phyloP scores from a whole-genome alignment of 2,329 filamentous ascomycete species.

The Hirsutella rhossiliensis region DNA sequence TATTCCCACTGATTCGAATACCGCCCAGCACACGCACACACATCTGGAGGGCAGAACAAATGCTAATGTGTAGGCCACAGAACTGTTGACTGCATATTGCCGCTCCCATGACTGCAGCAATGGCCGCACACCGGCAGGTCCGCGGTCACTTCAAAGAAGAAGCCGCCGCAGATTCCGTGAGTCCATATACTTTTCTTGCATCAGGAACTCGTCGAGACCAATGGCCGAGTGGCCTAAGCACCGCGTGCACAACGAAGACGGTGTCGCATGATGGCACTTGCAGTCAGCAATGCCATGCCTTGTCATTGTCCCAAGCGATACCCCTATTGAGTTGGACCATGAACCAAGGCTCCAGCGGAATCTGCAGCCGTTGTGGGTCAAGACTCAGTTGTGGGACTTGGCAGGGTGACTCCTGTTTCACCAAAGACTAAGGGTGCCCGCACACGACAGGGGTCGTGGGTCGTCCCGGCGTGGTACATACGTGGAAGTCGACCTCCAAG shows the following conservation, averaged over 20 bases:
- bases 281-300: not conserved
- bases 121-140: slow-evolving; percentile 9
- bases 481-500: slow-evolving; percentile 3
- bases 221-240: slow-evolving; percentile 1
- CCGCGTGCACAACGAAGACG: not conserved
- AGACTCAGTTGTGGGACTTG: slow-evolving; percentile 7
- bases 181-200: slow-evolving; percentile 2
- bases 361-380: slow-evolving; percentile 4
- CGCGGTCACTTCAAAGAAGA: slow-evolving; percentile 10
- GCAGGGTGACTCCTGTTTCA: slow-evolving; percentile 11
- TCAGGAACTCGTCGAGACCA: not conserved
- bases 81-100: not conserved
- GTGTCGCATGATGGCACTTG: not conserved
- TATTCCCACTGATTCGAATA: not conserved
- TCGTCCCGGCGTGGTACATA: slow-evolving; percentile 9
- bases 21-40: not conserved
- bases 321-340: not conserved
- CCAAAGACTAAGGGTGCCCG: slow-evolving; percentile 8
- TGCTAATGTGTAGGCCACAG: not conserved
- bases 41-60: not conserved
- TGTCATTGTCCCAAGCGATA: not conserved
- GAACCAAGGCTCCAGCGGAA: not conserved
- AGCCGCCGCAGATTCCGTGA: slow-evolving; percentile 6
- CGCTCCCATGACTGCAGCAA: slow-evolving; percentile 7
- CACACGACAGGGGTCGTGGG: slow-evolving; percentile 9